Base-by-base conservation (phyloP, 1,284 basidiomycete genomes). In the Moesziomyces sp. region DNA sequence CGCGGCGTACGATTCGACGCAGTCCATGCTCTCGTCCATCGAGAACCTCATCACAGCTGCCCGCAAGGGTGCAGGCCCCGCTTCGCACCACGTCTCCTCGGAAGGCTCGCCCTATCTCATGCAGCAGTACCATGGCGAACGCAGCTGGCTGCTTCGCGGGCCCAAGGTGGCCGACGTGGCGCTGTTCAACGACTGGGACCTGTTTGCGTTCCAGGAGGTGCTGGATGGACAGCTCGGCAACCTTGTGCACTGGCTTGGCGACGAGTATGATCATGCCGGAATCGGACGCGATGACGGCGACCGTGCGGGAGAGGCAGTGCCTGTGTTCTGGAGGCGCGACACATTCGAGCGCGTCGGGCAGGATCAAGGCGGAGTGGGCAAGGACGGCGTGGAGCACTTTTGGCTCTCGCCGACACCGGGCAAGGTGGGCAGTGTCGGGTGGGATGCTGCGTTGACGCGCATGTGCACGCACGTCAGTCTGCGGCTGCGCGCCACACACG, bases 401-500 rank as follows among this genome's bases (percentile, higher is more conserved):
- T 79, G 77, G 77, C 64, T 79, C 9, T 59, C 53, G 8, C 52
- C 58, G 19, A 79, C 72, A 14, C 75, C 75, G 3, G 33, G 57
- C 6, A 11, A 35, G 3, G 49, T 63, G 1, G 77, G 65, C 4
- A 74, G 68, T 44, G 69, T 77, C 6, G 77, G 77, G 0, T 79
- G 77, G 77, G 77, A 79, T 57, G 74, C 77, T 13, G 75, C 58
- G 1, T 38, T 75, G 35, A 79, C 77, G 1, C 14, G 77, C 3
- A 79, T 79, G 77, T 79, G 77, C 33, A 79, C 74, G 16, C 77
- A 79, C 33, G 69, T 79, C 42, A 68, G 69, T 18, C 46, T 79
- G 43, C 57, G 59, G 10, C 35, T 63, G 5, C 26, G 47, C 1
- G 68, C 55, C 2, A 63, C 71, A 7, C 45, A 28, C 14, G 74